These are phyloP conservation scores for Suillus subalutaceus DNA, from an alignment of 768 basidiomycete species.

Conservation along the genomic window DNA sequence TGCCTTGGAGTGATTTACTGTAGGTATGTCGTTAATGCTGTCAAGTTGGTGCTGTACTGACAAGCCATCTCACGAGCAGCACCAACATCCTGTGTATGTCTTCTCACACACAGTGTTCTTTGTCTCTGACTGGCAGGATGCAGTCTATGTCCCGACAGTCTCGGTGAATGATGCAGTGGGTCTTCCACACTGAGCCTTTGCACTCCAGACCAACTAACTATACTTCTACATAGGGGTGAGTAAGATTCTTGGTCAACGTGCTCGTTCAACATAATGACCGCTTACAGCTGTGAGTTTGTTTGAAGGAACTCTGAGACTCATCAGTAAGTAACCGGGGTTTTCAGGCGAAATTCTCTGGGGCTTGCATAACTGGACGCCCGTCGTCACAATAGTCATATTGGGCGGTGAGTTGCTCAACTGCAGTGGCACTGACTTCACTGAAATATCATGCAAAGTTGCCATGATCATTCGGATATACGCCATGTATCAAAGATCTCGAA, in stretches of 20 bases:
- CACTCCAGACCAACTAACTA: background rate
- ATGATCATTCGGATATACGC: background rate
- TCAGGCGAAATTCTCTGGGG: background rate
- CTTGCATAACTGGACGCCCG: fast-evolving
- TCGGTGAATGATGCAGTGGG: background rate
- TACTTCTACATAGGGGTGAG: background rate
- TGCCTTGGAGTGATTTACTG: background rate
- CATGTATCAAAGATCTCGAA: background rate
- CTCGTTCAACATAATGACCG: background rate
- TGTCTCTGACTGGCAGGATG: background rate
- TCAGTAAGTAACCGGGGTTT: background rate
- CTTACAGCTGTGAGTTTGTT: background rate
- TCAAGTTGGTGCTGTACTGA: background rate
- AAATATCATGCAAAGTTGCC: background rate
- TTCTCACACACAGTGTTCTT: background rate
- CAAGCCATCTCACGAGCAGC: background rate
- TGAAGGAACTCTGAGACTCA: background rate
- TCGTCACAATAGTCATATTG: background rate
- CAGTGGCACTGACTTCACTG: background rate
- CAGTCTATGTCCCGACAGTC: fast-evolving
- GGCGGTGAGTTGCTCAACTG: background rate
- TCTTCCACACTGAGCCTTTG: background rate
- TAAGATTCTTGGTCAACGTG: background rate
- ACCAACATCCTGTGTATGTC: background rate
- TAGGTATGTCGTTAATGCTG: background rate